A percentile compares a stretch with the other conserved stretches of the same genome.
Conservation (phyloP, 1,284 basidiomycete species). For the Inonotus hispidus region DNA sequence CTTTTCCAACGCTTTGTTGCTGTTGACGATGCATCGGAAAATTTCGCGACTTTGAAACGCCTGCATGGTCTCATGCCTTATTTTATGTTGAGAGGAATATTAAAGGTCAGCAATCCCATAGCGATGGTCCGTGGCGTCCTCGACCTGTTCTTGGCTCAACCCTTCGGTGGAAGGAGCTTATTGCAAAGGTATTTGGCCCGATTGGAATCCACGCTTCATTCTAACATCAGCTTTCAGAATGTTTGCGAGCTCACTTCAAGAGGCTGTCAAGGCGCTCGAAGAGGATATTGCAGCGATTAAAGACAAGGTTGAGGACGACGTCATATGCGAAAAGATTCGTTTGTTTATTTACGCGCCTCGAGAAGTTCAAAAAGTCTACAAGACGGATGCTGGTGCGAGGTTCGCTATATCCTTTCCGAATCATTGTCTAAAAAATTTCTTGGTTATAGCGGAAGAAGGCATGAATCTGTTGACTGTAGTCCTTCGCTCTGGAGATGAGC, state of each 20-base stretch:
- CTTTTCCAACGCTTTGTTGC: slow-evolving; percentile 95
- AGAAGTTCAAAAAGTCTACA: slow-evolving; percentile 82
- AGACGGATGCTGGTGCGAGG: slow-evolving; percentile 66
- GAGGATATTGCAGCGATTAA: slow-evolving; percentile 85
- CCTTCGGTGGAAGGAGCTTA: slow-evolving; percentile 90
- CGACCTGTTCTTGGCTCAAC: slow-evolving; percentile 96
- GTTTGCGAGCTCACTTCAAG: slow-evolving; percentile 88
- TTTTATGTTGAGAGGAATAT: slow-evolving; percentile 88
- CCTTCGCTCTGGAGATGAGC: slow-evolving; percentile 76
- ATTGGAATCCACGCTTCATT: background rate
- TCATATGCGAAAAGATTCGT: slow-evolving; percentile 85
- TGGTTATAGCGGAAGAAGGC: slow-evolving; percentile 52
- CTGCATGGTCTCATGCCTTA: slow-evolving; percentile 98
- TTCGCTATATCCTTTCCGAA: background rate
- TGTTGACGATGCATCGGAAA: slow-evolving; percentile 88
- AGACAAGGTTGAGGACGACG: slow-evolving; percentile 83
- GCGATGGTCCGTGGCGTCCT: slow-evolving; percentile 91
- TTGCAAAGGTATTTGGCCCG: slow-evolving; percentile 62
- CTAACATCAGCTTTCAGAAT: slow-evolving; percentile 50
- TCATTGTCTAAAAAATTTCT: background rate
- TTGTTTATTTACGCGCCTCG: slow-evolving; percentile 82
- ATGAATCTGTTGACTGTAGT: slow-evolving; percentile 81
- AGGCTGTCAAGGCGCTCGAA: slow-evolving; percentile 81
- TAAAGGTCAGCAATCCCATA: slow-evolving; percentile 94
- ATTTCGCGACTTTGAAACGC: slow-evolving; percentile 83